phyloP scores from a whole-genome alignment of 2,329 filamentous ascomycete genomes.

The Colletotrichum siamense region DNA sequence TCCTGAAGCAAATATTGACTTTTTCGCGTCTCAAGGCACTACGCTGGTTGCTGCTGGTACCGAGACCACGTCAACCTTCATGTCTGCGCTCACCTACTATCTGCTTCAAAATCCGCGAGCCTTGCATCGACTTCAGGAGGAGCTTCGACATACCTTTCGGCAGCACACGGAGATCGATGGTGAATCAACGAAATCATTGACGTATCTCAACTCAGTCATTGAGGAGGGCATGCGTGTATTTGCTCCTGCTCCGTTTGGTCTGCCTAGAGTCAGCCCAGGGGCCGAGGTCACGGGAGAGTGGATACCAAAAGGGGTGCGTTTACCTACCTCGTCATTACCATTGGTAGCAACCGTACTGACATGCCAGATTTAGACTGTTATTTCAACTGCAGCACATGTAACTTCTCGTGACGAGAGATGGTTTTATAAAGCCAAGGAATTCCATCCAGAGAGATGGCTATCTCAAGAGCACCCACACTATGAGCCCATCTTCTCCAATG shows the following conservation, averaged over 20 bases:
- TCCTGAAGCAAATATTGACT: not conserved
- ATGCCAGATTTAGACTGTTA: not conserved
- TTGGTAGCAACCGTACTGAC: not conserved
- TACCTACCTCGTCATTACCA: not conserved
- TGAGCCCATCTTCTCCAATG: not conserved
- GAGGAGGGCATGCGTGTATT: constrained; percentile 11
- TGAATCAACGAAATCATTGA: not conserved
- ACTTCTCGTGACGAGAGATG: constrained; percentile 2
- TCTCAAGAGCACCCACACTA: not conserved
- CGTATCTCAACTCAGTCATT: not conserved
- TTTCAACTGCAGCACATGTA: not conserved
- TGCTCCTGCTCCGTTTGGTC: not conserved
- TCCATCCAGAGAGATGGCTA: constrained; percentile 6
- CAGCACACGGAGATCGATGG: not conserved
- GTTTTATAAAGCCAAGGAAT: constrained; percentile 2
- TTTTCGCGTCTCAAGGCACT: not conserved
- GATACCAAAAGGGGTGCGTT: constrained; percentile 3
- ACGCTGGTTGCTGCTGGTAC: not conserved
- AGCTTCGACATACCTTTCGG: not conserved
- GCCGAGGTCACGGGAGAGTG: not conserved
- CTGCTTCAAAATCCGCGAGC: not conserved
- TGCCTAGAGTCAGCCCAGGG: not conserved
- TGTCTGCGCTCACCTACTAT: not conserved
- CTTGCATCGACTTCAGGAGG: not conserved
- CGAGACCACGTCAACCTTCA: constrained; percentile 1